phyloP scores from a whole-genome alignment of 768 basidiomycete genomes.

The Lyophyllum decastes region DNA sequence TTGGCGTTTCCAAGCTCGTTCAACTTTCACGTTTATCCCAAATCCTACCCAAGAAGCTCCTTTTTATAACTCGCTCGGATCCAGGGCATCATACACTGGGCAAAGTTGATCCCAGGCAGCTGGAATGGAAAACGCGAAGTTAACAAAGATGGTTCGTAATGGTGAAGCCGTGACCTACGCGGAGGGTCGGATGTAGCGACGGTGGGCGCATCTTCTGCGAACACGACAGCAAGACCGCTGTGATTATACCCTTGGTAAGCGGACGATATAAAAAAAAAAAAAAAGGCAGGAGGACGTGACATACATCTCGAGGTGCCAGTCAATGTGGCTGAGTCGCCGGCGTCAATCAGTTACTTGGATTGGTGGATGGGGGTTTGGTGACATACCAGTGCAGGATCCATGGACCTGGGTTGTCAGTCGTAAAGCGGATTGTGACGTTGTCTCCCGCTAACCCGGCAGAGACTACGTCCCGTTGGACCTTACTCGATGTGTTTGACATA shows the following conservation, averaged over 20 bases:
- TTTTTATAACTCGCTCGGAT: too few relatives aligned
- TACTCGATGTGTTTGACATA: background rate
- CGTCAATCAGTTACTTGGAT: background rate
- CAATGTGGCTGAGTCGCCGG: conserved; percentile 47
- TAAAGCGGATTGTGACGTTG: conserved; percentile 49
- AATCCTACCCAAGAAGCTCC: too few relatives aligned
- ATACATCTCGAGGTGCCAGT: conserved; percentile 49
- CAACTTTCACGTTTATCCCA: too few relatives aligned
- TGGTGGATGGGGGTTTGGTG: background rate
- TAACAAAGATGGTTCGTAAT: background rate
- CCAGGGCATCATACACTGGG: conserved; percentile 23
- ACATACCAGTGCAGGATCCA: conserved; percentile 52
- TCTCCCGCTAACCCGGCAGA: conserved; percentile 31
- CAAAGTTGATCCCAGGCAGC: conserved; percentile 38
- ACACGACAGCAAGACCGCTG: conserved; percentile 41
- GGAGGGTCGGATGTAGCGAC: background rate
- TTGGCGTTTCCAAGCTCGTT: too few relatives aligned
- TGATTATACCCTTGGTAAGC: background rate
- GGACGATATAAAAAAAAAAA: background rate
- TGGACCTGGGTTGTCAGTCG: conserved; percentile 52
- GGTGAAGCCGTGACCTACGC: background rate
- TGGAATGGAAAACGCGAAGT: conserved; percentile 7
- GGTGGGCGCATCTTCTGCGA: conserved; percentile 35
- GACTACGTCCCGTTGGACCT: conserved; percentile 34
- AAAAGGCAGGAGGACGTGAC: conserved; percentile 11